A percentile compares a stretch with the other conserved stretches of the same genome.
Conservation (phyloP, 2,329 filamentous ascomycete species). For the Pseudogymnoascus sp. region DNA sequence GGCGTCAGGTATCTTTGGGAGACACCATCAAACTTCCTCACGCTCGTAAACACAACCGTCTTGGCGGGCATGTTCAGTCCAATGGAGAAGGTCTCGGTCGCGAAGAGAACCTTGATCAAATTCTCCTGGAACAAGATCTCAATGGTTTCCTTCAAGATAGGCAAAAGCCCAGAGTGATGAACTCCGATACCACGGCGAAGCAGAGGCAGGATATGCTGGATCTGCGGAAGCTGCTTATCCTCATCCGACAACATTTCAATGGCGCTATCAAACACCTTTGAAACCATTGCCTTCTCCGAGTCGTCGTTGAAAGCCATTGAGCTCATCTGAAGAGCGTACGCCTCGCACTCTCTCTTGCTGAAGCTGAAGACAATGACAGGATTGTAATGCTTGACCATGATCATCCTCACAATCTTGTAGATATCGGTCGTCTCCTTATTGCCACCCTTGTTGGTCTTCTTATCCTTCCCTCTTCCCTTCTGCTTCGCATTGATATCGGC, state of each 20-base stretch:
- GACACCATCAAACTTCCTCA: slow-evolving; percentile 88
- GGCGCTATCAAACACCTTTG: slow-evolving; percentile 87
- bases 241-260: slow-evolving; percentile 89
- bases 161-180: slow-evolving; percentile 90
- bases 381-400: slow-evolving; percentile 94
- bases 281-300: slow-evolving; percentile 88
- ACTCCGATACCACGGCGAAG: slow-evolving; percentile 89
- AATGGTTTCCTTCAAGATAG: slow-evolving; percentile 96
- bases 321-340: slow-evolving; percentile 78
- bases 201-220: slow-evolving; percentile 80
- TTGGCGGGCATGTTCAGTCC: slow-evolving; percentile 98
- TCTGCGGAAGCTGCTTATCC: slow-evolving; percentile 82
- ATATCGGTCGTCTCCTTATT: slow-evolving; percentile 69
- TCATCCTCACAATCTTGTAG: slow-evolving; percentile 97
- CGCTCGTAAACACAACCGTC: slow-evolving; percentile 96
- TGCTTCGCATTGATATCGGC: slow-evolving; percentile 70
- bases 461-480: slow-evolving; percentile 85
- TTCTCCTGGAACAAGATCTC: slow-evolving; percentile 98
- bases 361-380: slow-evolving; percentile 99
- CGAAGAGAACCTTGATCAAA: slow-evolving; percentile 94
- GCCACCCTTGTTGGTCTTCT: slow-evolving; percentile 86
- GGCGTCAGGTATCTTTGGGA: slow-evolving; percentile 77
- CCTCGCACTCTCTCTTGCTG: slow-evolving; percentile 94
- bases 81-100: slow-evolving; percentile 97
- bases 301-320: slow-evolving; percentile 91